Evolutionary conservation across 768 basidiomycete genomes (phyloP).

Genomic region (Tricholoma flavovirens): DNA sequence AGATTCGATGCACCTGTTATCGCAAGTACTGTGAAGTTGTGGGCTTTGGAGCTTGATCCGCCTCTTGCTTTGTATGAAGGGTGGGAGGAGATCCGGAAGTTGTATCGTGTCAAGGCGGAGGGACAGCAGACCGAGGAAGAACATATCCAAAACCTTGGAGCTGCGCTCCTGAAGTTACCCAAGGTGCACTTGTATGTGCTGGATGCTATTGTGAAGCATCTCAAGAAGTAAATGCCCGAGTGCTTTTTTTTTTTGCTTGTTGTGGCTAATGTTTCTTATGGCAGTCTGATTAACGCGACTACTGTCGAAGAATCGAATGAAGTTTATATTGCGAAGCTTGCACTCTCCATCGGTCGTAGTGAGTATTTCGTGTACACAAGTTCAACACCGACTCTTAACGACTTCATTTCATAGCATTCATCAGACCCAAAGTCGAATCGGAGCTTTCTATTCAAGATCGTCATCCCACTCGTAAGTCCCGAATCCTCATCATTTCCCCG

Average conservation of each 20-base stretch:
- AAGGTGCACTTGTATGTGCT: slow-evolving; percentile 77
- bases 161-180: slow-evolving; percentile 64
- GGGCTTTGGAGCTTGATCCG: slow-evolving; percentile 87
- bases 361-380: slow-evolving; percentile 24
- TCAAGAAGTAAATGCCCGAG: slow-evolving; percentile 50
- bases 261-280: slow-evolving; percentile 2
- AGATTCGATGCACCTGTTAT: slow-evolving; percentile 85
- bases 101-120: slow-evolving; percentile 74
- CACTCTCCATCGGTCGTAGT: slow-evolving; percentile 84
- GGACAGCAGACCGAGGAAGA: slow-evolving; percentile 50
- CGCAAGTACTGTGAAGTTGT: slow-evolving; percentile 81
- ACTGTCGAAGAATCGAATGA: slow-evolving; percentile 67
- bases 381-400: neutral
- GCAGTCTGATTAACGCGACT: slow-evolving; percentile 66
- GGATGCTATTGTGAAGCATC: slow-evolving; percentile 70
- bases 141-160: slow-evolving; percentile 54
- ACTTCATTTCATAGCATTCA: slow-evolving; percentile 45
- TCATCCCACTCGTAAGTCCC: slow-evolving; percentile 63
- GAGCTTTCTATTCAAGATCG: slow-evolving; percentile 89
- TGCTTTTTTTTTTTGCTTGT: neutral
- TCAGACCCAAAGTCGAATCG: slow-evolving; percentile 78
- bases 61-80: slow-evolving; percentile 82
- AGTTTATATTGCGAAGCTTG: slow-evolving; percentile 81
- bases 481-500: neutral
- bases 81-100: slow-evolving; percentile 84